Base-by-base conservation (phyloP, 2,329 filamentous ascomycete genomes). In the Diaporthe sp. region DNA sequence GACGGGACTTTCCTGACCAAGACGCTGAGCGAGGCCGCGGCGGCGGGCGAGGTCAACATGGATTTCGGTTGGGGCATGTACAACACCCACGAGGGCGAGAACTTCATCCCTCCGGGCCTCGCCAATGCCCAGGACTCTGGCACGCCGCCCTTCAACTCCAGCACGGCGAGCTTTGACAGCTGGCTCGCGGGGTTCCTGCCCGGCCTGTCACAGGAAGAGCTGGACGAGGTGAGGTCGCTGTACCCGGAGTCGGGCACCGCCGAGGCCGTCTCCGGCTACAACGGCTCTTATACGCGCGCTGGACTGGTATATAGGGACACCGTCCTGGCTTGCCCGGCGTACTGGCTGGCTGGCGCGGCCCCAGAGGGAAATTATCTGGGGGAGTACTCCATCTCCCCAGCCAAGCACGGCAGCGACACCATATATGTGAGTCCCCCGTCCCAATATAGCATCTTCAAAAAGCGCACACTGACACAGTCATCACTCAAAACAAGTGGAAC, bases 71-170 rank as follows among this genome's bases (percentile, higher is more conserved):
- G 88, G 77, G 85, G 86, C n/a, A 89, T 88, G 85, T 92, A 92
- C 81, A 93, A 93, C 80, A 86, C 88, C 0, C 88, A 92, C 79
- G 91, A 93, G 81, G 91, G 91, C 31, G 88, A 92, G 80, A 91
- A 90, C 77, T 93, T 93, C 78, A 84, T 91, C 31, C 90, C 90
- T 0, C 80, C 86, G 0, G 88, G 87, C 0, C 83, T 92, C 1
- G 80, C 83, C 25, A 83, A 82, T 65, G 76, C 77, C 0, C 77
- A 79, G 0, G 81, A 82, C 9, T 79, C 80, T 0, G 83, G 83
- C 2, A 81, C 81, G 4, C 82, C 82, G 22, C 84, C 85, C 0
- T 91, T 89, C 80, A 91, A 91, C 77, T 85, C 85, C 1, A 90
- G 87, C 1, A 71, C 73, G 1, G 83, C 85, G 0, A 87, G 86